Percentiles rank a stretch among this genome's conserved stretches.
Conservation (phyloP, 176 grass and related monocot species). For the Ampelocalamus luodianensis region DNA sequence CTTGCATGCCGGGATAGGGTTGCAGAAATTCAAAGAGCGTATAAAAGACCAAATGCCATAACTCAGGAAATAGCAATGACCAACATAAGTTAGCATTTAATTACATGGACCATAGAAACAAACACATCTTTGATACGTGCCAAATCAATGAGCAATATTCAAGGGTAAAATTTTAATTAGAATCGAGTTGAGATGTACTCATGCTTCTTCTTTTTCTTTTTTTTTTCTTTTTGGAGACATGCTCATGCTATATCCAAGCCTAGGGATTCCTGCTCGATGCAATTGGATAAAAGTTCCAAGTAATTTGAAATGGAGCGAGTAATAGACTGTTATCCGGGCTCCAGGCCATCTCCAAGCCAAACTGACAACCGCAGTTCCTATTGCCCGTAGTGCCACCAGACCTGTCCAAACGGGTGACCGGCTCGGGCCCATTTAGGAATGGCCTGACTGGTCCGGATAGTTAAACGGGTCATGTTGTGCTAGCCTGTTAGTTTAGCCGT, state of each 20-base stretch:
- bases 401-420: too few species aligned
- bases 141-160: neutral
- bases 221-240: neutral
- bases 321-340: neutral
- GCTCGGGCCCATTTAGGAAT: too few species aligned
- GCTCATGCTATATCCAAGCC: neutral
- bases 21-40: neutral
- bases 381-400: neutral
- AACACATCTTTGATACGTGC: neutral
- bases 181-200: neutral
- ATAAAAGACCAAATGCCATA: neutral
- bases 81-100: neutral
- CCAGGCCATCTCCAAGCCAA: neutral
- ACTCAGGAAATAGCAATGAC: neutral
- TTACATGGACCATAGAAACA: neutral
- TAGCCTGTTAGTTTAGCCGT: too few species aligned
- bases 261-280: neutral
- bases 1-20: neutral
- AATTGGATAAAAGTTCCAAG: neutral
- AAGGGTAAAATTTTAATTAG: neutral
- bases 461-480: too few species aligned
- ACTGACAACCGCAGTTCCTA: neutral
- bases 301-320: neutral
- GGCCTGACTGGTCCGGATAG: too few species aligned
- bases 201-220: neutral